Conservation (phyloP, 257 asterid species). For the Plantago ovata region DNA sequence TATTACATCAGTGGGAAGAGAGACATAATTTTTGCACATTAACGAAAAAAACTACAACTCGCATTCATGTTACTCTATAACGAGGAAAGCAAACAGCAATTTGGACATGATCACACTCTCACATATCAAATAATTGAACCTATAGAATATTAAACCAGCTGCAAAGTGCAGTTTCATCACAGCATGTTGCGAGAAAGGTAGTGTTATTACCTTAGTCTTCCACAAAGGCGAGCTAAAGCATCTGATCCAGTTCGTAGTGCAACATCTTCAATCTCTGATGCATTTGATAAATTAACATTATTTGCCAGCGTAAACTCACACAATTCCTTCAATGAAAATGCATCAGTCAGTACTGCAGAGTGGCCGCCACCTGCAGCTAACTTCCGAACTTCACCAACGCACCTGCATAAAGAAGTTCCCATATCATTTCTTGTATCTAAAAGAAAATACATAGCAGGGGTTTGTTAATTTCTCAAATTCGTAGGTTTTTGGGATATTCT, state of each 20-base stretch:
- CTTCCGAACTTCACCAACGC: slow-evolving; percentile 88
- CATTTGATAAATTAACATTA: slow-evolving; percentile 60
- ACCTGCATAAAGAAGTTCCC: slow-evolving; percentile 39
- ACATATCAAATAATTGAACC: neutral
- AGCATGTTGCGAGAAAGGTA: neutral
- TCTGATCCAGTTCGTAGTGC: slow-evolving; percentile 86
- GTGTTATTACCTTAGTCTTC: slow-evolving; percentile 58
- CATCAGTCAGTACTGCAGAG: slow-evolving; percentile 91
- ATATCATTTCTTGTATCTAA: neutral
- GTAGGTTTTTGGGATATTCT: neutral
- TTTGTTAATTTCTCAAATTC: neutral
- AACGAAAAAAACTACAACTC: neutral
- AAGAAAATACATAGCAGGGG: neutral
- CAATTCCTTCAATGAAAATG: slow-evolving; percentile 86
- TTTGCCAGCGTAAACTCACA: slow-evolving; percentile 84
- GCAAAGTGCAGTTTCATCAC: neutral
- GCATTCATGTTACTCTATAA: no score
- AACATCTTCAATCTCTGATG: slow-evolving; percentile 63
- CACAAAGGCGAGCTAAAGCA: slow-evolving; percentile 84
- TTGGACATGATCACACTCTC: neutral
- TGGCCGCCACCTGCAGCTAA: slow-evolving; percentile 97
- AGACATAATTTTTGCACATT: neutral
- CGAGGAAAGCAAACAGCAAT: neutral
- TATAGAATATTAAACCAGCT: no score
- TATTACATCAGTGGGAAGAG: neutral